A percentile compares a stretch with the other conserved stretches of the same genome.
These are phyloP conservation scores for Puccinia hordei DNA, from an alignment of 1,284 basidiomycete species.

Conservation along the genomic window DNA sequence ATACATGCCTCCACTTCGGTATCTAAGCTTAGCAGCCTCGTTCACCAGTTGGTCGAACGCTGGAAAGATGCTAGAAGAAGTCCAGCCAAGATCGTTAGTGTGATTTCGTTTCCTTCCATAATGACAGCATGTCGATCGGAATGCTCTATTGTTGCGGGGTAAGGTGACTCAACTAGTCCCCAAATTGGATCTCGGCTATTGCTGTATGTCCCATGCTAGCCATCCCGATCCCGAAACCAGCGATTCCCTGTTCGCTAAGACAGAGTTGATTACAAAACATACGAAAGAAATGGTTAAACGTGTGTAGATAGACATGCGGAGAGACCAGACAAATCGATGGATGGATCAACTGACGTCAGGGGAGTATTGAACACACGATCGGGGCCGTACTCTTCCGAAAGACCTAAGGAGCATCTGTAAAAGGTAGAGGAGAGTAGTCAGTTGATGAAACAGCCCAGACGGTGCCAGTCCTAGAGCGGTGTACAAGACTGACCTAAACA, in stretches of 20 bases:
- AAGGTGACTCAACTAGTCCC: conserved; percentile 53
- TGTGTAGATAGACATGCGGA: not conserved
- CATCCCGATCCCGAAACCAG: conserved; percentile 88
- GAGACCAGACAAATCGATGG: conserved; percentile 55
- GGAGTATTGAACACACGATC: conserved; percentile 96
- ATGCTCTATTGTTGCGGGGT: not conserved
- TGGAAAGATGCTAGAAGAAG: conserved; percentile 41
- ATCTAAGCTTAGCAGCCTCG: conserved; percentile 90
- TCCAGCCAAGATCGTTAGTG: not conserved
- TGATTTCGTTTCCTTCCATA: not conserved
- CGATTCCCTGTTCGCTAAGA: conserved; percentile 82
- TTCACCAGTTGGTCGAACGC: conserved; percentile 83
- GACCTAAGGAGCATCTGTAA: conserved; percentile 65
- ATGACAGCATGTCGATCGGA: no score
- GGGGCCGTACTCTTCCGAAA: conserved; percentile 87
- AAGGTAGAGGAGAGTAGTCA: conserved; percentile 70
- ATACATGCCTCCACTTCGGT: conserved; percentile 81
- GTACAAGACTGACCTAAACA: conserved; percentile 61
- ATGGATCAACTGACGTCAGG: conserved; percentile 59
- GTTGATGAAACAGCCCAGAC: not conserved
- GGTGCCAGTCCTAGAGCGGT: no score
- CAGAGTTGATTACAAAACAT: not conserved
- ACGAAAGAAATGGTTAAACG: not conserved
- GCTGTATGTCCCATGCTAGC: conserved; percentile 91
- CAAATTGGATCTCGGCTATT: conserved; percentile 83